Conservation (phyloP, 2,329 filamentous ascomycete species). For the Sclerotinia spermophila region DNA sequence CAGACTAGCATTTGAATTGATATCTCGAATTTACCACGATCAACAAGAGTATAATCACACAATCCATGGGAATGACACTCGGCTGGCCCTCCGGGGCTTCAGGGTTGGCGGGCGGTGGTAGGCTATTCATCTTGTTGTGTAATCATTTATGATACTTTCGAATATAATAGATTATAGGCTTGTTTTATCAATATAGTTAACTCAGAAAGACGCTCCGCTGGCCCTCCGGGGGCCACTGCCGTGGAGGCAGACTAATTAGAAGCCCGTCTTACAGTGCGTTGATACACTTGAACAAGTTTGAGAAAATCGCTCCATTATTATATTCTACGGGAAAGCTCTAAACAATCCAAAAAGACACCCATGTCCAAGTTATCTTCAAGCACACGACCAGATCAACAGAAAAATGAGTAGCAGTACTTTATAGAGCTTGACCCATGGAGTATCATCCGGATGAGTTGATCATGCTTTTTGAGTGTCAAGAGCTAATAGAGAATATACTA, state of each 20-base stretch:
- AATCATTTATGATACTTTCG: not conserved
- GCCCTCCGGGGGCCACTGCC: not conserved
- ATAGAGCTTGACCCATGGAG: not conserved
- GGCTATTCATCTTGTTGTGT: not conserved
- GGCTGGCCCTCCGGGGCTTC: not conserved
- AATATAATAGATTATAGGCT: not conserved
- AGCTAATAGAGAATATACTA: not conserved
- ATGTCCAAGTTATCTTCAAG: not conserved
- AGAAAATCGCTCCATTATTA: too few species aligned
- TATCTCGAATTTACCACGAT: not conserved
- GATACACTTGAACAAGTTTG: not conserved
- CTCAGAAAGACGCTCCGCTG: not conserved
- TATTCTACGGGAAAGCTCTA: not conserved
- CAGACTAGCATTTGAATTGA: not conserved
- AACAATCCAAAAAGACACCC: not conserved
- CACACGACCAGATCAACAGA: not conserved
- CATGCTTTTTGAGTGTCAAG: too few species aligned
- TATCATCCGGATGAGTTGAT: too few species aligned
- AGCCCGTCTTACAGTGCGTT: not conserved
- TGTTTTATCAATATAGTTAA: not conserved
- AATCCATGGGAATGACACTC: not conserved
- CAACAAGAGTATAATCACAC: not conserved
- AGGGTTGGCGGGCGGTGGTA: not conserved
- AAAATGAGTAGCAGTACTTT: too few species aligned
- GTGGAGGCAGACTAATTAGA: not conserved